Percentiles rank a stretch among this genome's conserved stretches.
Evolutionary conservation across 805 yeast genomes (phyloP).

Genomic region (Kuraishia capsulata): DNA sequence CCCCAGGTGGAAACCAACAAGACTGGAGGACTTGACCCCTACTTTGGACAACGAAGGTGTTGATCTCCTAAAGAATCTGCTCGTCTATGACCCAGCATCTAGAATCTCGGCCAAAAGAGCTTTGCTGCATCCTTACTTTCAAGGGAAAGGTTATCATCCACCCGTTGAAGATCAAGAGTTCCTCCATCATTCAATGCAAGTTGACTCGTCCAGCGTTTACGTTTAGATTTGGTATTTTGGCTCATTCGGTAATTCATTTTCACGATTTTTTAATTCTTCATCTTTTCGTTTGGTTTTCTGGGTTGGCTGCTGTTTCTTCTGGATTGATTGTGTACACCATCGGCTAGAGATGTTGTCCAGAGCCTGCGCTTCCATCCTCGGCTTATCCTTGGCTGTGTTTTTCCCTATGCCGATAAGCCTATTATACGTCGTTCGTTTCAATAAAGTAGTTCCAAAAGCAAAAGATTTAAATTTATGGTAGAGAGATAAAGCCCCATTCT

Average conservation of each 20-base stretch:
- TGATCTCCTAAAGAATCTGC: constrained; percentile 68
- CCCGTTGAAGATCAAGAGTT: constrained; percentile 11
- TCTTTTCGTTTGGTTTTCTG: too few relatives aligned
- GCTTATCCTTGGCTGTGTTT: neutral
- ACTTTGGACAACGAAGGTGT: constrained; percentile 71
- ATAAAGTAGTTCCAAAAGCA: too few relatives aligned
- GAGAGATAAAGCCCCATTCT: too few relatives aligned
- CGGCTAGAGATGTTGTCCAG: too few relatives aligned
- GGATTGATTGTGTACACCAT: too few relatives aligned
- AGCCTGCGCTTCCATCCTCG: neutral
- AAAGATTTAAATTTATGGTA: too few relatives aligned
- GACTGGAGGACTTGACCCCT: neutral
- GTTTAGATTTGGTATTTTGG: constrained; percentile 9
- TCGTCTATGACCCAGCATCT: constrained; percentile 87
- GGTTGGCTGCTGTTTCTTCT: too few relatives aligned
- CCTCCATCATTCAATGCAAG: constrained; percentile 26
- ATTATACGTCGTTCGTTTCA: neutral
- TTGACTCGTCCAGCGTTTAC: constrained; percentile 23
- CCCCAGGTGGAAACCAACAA: constrained; percentile 80
- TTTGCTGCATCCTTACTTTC: constrained; percentile 78
- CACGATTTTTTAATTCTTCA: neutral
- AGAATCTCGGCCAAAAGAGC: constrained; percentile 95
- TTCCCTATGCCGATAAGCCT: neutral
- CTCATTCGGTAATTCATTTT: neutral
- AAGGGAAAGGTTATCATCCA: constrained; percentile 20